Evolutionary conservation across 2,329 filamentous ascomycete genomes (phyloP).

Genomic region (Colletotrichum orchidophilum): DNA sequence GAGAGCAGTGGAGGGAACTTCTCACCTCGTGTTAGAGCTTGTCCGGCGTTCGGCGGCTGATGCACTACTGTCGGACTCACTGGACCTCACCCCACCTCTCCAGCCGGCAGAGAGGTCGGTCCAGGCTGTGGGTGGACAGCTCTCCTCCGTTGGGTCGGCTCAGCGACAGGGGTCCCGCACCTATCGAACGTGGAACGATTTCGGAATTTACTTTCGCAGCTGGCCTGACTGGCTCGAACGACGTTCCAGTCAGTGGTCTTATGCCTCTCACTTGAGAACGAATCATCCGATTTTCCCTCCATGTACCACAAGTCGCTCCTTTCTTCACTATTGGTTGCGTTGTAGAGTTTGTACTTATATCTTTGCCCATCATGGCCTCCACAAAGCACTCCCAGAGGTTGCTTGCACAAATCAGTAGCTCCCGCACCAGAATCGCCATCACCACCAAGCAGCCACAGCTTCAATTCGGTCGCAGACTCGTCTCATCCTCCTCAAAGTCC

Average conservation of each 20-base stretch:
- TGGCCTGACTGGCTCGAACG: constrained; percentile 33
- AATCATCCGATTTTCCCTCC: constrained; percentile 27
- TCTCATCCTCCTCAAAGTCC: constrained; percentile 30
- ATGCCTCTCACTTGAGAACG: constrained; percentile 22
- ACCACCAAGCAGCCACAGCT: constrained; percentile 3
- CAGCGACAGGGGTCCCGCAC: constrained; percentile 19
- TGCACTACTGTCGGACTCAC: background rate
- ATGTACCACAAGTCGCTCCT: constrained; percentile 20
- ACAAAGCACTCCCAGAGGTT: constrained; percentile 16
- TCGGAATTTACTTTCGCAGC: constrained; percentile 32
- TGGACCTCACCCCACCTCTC: constrained; percentile 16
- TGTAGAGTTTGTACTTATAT: constrained; percentile 23
- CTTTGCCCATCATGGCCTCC: constrained; percentile 21
- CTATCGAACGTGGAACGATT: constrained; percentile 33
- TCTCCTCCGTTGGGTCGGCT: constrained; percentile 3
- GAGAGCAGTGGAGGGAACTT: background rate
- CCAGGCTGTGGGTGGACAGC: background rate
- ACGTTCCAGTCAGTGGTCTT: constrained; percentile 30
- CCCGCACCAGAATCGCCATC: constrained; percentile 23
- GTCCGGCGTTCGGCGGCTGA: constrained; percentile 29
- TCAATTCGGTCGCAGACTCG: constrained; percentile 31
- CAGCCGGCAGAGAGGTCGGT: background rate
- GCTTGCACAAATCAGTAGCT: constrained; percentile 27
- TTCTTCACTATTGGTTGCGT: background rate
- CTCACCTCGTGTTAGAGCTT: background rate